Percentiles rank a stretch among this genome's conserved stretches.
Evolutionary conservation across 768 basidiomycete genomes (phyloP).

Genomic region (Rhizopogon roseolus): DNA sequence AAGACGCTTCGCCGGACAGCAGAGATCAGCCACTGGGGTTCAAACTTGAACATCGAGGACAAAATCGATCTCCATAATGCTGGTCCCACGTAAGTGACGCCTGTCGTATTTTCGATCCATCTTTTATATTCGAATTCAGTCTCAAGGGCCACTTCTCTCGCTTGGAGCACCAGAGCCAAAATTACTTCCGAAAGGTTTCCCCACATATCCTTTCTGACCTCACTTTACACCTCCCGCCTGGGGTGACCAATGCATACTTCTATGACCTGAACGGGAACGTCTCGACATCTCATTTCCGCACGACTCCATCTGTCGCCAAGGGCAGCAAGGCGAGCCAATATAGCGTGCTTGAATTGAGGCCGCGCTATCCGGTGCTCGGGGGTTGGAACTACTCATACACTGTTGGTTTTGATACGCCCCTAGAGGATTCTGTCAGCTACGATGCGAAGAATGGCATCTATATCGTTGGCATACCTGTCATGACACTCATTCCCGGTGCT

Average conservation of each 20-base stretch:
- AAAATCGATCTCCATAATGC: constrained; percentile 81
- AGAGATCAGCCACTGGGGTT: constrained; percentile 97
- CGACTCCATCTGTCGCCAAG: constrained; percentile 58
- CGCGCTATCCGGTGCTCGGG: constrained; percentile 90
- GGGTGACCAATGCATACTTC: constrained; percentile 80
- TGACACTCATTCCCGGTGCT: constrained; percentile 76
- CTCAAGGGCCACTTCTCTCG: constrained; percentile 96
- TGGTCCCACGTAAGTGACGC: constrained; percentile 72
- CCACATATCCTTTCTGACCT: constrained; percentile 71
- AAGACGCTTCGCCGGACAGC: constrained; percentile 66
- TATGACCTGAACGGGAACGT: constrained; percentile 95
- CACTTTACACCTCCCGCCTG: constrained; percentile 76
- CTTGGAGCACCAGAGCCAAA: constrained; percentile 76
- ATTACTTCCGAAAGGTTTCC: constrained; percentile 60
- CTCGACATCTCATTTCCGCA: constrained; percentile 84
- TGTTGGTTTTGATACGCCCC: constrained; percentile 88
- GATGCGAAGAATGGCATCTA: constrained; percentile 61
- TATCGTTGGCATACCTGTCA: constrained; percentile 77
- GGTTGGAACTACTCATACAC: constrained; percentile 98
- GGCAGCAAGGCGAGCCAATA: constrained; percentile 45
- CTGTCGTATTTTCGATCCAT: not conserved
- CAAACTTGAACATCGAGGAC: constrained; percentile 91
- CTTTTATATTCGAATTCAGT: constrained; percentile 35
- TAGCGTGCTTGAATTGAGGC: constrained; percentile 76
- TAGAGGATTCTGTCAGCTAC: constrained; percentile 66